Conservation (phyloP, 1,284 basidiomycete species). For the Ceratobasidium sp. region DNA sequence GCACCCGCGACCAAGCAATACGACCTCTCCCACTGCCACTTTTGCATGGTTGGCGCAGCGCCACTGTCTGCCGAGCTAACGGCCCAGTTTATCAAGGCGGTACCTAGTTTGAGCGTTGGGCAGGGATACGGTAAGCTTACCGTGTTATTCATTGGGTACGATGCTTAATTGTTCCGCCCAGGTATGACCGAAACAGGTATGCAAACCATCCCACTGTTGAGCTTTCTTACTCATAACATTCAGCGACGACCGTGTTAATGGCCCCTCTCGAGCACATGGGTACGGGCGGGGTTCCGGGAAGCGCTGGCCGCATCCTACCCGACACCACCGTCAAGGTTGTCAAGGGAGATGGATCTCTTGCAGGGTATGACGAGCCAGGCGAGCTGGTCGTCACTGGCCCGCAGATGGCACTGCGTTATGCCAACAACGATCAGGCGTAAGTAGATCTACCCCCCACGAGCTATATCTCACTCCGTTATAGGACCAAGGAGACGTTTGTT, state of each 20-base stretch:
- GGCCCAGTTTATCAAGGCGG: slow-evolving; percentile 57
- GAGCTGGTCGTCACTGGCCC: slow-evolving; percentile 68
- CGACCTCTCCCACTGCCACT: slow-evolving; percentile 65
- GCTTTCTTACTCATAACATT: not conserved
- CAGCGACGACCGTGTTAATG: not conserved
- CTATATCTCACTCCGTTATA: slow-evolving; percentile 45
- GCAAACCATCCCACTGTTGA: no score
- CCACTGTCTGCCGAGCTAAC: slow-evolving; percentile 73
- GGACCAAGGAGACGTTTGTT: slow-evolving; percentile 59
- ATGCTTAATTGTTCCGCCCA: slow-evolving; percentile 24
- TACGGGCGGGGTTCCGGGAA: slow-evolving; percentile 57
- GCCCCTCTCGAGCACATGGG: slow-evolving; percentile 15
- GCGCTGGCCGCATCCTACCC: slow-evolving; percentile 63
- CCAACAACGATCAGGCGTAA: not conserved
- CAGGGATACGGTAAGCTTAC: slow-evolving; percentile 66
- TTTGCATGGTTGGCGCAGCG: slow-evolving; percentile 73
- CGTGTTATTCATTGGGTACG: slow-evolving; percentile 31
- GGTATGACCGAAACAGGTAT: slow-evolving; percentile 59
- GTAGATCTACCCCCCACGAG: not conserved
- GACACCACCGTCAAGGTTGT: slow-evolving; percentile 63
- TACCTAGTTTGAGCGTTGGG: slow-evolving; percentile 66
- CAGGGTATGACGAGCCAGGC: slow-evolving; percentile 65
- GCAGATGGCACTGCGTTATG: slow-evolving; percentile 53
- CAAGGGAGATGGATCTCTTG: slow-evolving; percentile 65
- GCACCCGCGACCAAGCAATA: slow-evolving; percentile 69